These are phyloP conservation scores for Lodderomyces jiufengensis DNA, from an alignment of 1,139 yeast genomes.

Conservation along the genomic window DNA sequence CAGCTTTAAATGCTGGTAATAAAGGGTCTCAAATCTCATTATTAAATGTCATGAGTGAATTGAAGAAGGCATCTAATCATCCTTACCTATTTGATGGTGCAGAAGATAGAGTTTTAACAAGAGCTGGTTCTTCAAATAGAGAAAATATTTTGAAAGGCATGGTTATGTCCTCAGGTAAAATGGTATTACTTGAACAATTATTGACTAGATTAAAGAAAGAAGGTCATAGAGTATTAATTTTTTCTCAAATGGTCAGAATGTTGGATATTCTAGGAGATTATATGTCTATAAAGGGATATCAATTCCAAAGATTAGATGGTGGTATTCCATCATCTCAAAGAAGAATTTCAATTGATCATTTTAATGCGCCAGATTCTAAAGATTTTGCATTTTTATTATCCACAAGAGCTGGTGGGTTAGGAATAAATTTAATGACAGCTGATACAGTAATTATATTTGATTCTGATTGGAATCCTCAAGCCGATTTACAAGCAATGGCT, in stretches of 20 bases:
- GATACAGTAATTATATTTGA: conserved; percentile 97
- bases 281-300: conserved; percentile 81
- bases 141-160: conserved; percentile 84
- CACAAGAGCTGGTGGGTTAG: conserved; percentile 98
- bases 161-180: conserved; percentile 97
- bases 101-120: conserved; percentile 73
- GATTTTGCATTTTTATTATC: conserved; percentile 89
- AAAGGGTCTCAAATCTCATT: conserved; percentile 80
- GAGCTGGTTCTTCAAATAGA: conserved; percentile 58
- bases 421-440: conserved; percentile 97
- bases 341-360: conserved; percentile 92
- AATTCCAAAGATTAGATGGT: conserved; percentile 93
- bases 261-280: conserved; percentile 94
- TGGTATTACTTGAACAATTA: conserved; percentile 91
- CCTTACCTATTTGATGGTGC: conserved; percentile 95
- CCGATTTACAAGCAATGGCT: conserved; percentile 99
- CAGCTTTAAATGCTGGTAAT: conserved; percentile 85
- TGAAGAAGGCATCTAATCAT: conserved; percentile 95
- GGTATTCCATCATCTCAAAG: conserved; percentile 93
- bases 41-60: conserved; percentile 88
- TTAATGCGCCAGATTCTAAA: conserved; percentile 87
- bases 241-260: conserved; percentile 96
- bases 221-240: conserved; percentile 93
- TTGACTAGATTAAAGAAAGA: conserved; percentile 81
- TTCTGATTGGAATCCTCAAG: conserved; percentile 99